phyloP scores from a whole-genome alignment of 305 asterid species.

The Solanum aculeatissimum region DNA sequence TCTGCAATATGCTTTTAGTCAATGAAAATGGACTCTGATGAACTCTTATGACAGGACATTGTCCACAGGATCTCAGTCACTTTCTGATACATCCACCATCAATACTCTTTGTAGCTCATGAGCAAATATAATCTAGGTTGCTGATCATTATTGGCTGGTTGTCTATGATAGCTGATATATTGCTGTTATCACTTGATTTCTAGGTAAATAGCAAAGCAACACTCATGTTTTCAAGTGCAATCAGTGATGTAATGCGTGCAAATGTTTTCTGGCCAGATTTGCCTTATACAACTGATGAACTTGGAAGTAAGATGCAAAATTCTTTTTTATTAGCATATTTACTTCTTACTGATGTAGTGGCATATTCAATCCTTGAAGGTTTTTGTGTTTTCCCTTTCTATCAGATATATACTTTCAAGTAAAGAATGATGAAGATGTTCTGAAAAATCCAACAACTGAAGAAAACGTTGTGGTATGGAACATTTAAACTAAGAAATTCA shows the following conservation, averaged over 20 bases:
- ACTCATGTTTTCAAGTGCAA: conserved; percentile 69
- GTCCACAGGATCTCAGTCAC: background rate
- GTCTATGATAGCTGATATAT: background rate
- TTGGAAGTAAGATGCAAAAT: conserved; percentile 63
- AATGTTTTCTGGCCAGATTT: conserved; percentile 94
- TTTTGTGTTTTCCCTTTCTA: conserved; percentile 11
- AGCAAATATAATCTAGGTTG: background rate
- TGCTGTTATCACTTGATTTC: conserved; percentile 1
- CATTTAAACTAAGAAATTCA: background rate
- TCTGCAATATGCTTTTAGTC: background rate
- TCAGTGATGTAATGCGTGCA: conserved; percentile 64
- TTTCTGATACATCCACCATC: background rate
- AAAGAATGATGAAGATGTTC: conserved; percentile 82
- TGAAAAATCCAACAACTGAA: conserved; percentile 59
- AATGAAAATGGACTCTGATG: background rate
- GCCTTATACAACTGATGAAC: conserved; percentile 82
- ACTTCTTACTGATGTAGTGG: background rate
- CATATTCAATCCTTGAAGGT: conserved; percentile 7
- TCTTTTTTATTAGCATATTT: conserved; percentile 1
- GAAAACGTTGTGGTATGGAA: conserved; percentile 67
- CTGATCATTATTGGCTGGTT: background rate
- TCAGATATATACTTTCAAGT: conserved; percentile 93
- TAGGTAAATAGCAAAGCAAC: conserved; percentile 89
- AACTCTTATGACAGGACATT: background rate
- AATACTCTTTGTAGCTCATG: background rate